Conservation (phyloP, 2,329 filamentous ascomycete species). For the Blumeriella jaapii region DNA sequence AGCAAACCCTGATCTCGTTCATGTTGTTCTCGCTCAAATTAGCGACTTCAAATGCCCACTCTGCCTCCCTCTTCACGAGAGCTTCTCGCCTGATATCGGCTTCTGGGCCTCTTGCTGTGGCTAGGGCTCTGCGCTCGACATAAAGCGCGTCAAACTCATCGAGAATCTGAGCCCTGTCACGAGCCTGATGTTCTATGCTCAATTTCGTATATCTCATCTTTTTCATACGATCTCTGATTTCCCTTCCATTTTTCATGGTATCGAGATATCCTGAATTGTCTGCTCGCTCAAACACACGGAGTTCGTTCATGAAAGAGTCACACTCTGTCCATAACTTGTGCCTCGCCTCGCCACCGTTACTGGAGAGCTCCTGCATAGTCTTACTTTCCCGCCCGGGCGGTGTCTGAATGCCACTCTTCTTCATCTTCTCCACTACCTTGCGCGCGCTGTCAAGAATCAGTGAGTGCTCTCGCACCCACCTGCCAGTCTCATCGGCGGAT, state of each 20-base stretch:
- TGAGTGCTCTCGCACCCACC: conserved; percentile 31
- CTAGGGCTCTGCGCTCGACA: neutral
- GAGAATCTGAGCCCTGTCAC: neutral
- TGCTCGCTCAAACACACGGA: neutral
- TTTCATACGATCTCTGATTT: neutral
- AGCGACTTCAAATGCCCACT: too few relatives aligned
- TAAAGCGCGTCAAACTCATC: neutral
- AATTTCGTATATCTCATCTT: neutral
- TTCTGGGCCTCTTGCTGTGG: neutral
- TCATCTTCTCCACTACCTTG: conserved; percentile 36
- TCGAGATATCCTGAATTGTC: neutral
- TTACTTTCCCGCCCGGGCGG: conserved; percentile 35
- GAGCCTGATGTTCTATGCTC: neutral
- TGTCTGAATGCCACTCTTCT: conserved; percentile 30
- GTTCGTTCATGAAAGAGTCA: too few relatives aligned
- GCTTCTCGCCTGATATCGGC: too few relatives aligned
- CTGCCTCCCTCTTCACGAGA: too few relatives aligned
- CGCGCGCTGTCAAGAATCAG: conserved; percentile 37
- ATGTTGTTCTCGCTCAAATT: neutral
- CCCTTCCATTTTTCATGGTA: neutral
- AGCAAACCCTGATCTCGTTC: neutral
- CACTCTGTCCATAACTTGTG: too few relatives aligned
- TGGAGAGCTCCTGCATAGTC: conserved; percentile 1
- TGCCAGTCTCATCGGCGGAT: conserved; percentile 21
- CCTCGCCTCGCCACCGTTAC: too few relatives aligned